phyloP scores from a whole-genome alignment of 2,329 filamentous ascomycete genomes.

The Tolypocladium ophioglossoides region DNA sequence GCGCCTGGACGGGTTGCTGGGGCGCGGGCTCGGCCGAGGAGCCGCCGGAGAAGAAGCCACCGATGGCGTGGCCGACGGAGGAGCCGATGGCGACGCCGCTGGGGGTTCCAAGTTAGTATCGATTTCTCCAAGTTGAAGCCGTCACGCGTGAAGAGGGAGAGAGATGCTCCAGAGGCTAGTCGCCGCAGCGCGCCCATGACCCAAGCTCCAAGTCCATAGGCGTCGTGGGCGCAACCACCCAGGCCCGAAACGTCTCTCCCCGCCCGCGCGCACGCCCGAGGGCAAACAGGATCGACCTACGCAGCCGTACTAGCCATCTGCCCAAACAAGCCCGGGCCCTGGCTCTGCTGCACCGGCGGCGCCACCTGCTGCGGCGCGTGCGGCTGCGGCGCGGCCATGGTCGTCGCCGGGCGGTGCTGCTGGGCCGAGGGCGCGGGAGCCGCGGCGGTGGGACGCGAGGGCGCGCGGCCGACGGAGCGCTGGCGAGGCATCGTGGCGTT shows the following conservation, averaged over 20 bases:
- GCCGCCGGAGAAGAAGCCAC: slow-evolving; percentile 73
- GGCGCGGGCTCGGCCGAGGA: slow-evolving; percentile 42
- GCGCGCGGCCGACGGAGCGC: slow-evolving; percentile 56
- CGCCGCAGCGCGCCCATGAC: neutral
- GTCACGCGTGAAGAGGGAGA: neutral
- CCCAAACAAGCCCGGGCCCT: slow-evolving; percentile 79
- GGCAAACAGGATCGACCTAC: slow-evolving; percentile 53
- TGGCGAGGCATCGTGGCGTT: slow-evolving; percentile 61
- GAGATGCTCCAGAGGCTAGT: neutral
- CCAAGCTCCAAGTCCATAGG: no score
- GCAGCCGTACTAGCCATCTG: slow-evolving; percentile 97
- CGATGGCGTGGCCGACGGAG: slow-evolving; percentile 89
- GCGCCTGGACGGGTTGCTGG: slow-evolving; percentile 35
- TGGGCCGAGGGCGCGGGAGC: slow-evolving; percentile 45
- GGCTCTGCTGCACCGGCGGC: slow-evolving; percentile 37
- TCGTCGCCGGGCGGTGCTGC: slow-evolving; percentile 60
- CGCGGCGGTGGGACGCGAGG: slow-evolving; percentile 56
- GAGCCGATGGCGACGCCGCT: slow-evolving; percentile 96
- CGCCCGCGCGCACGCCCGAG: neutral
- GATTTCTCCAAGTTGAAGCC: neutral
- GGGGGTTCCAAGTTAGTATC: slow-evolving; percentile 1
- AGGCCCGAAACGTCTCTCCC: neutral
- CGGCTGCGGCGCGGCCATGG: slow-evolving; percentile 47
- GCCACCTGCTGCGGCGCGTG: slow-evolving; percentile 35
- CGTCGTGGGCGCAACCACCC: no score